Evolutionary conservation across 768 basidiomycete species (phyloP).

Genomic region (Phanerochaete carnosa): DNA sequence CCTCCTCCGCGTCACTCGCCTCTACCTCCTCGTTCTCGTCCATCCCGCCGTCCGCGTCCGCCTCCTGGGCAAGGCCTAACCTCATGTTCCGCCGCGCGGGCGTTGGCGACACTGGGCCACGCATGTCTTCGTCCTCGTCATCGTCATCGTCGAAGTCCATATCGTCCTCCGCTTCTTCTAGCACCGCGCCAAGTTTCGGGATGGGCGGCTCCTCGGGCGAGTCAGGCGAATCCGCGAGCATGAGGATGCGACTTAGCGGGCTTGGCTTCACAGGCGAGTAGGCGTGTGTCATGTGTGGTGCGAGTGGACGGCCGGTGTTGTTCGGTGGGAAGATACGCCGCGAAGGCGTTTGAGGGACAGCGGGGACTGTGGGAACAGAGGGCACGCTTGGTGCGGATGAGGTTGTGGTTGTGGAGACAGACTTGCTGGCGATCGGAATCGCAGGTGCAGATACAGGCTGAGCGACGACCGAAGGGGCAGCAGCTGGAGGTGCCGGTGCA

Average conservation of each 20-base stretch:
- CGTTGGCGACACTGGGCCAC: constrained; percentile 11
- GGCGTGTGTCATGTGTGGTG: constrained; percentile 68
- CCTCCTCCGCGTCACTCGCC: constrained; percentile 3
- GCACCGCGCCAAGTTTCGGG: constrained; percentile 17
- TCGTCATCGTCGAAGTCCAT: constrained; percentile 1
- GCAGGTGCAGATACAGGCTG: neutral
- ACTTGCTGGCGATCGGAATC: neutral
- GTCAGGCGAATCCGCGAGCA: constrained; percentile 55
- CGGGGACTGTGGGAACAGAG: constrained; percentile 11
- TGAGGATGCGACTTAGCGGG: constrained; percentile 74
- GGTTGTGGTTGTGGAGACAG: neutral
- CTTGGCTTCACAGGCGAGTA: constrained; percentile 82
- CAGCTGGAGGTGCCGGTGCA: neutral
- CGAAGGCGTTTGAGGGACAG: constrained; percentile 3
- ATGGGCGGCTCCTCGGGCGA: constrained; percentile 14
- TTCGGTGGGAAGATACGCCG: constrained; percentile 28
- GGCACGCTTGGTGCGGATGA: neutral
- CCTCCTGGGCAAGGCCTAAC: constrained; percentile 36
- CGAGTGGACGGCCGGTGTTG: constrained; percentile 51
- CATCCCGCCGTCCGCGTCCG: constrained; percentile 33
- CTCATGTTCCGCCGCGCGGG: constrained; percentile 11
- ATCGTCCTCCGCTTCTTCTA: constrained; percentile 16
- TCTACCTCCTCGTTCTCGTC: constrained; percentile 24
- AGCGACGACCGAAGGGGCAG: neutral
- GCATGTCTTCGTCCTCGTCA: constrained; percentile 11